Evolutionary conservation across 2,329 filamentous ascomycete genomes (phyloP), one percentile per base, ranked within the genome.

Genomic region (Trichocomaceae sp.): DNA sequence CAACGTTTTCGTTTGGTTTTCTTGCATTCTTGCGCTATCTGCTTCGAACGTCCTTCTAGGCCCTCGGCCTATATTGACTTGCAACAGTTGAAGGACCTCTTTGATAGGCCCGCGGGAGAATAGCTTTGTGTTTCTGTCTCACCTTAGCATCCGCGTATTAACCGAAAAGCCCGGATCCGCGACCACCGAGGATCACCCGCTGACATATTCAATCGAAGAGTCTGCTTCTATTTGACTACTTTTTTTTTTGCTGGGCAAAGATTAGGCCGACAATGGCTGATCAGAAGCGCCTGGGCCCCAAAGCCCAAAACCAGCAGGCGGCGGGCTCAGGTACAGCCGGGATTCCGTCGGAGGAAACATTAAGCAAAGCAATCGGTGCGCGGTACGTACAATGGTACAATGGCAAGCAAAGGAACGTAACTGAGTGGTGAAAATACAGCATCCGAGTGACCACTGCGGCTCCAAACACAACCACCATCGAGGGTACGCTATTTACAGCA

Each of bases 401-500:
- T 37, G n/a, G 22, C 15, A 20, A n/a, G n/a, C 23, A 26, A 45
- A 31, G 29, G 47, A 56, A 41, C 10, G 46, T 5, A 3, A 19
- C 47, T 51, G 22, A 51, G 2, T 26, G 8, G 3, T 41, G 26
- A 35, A 44, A 44, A 50, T 29, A 54, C 66, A 84, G 82, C 56
- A 74, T 85, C 63, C 82, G 79, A 61, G 68, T 85, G 60, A 83
- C 76, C 54, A 83, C 80, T 50, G 73, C 76, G 15, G 70, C 76
- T 26, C 75, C 75, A 7, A 67, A 74, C 53, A 71, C 77, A 51
- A 75, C 76, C 44, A 79, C 76, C 22, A 70, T 83, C 57, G 82
- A 85, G 67, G 83, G 83, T 62, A 82, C 75, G 17, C 75, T 86
- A 56, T 85, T 83, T 69, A 83, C 82, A 26, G 80, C 79, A 46